Conservation (phyloP, 257 asterid genomes). For the Euphrasia confusa region DNA sequence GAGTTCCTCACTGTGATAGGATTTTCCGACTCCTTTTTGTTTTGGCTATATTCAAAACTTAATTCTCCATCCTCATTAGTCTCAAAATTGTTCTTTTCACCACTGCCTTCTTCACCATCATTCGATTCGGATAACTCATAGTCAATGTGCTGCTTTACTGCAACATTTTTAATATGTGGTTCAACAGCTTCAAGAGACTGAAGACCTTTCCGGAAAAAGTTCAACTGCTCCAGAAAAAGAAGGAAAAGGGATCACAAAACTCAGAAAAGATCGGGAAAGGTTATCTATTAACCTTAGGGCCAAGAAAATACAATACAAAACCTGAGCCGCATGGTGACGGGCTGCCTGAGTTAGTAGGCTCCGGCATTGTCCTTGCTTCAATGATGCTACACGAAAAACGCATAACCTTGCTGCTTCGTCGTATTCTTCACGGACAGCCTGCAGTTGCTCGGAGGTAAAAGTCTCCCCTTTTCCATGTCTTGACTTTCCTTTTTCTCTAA, state of each 20-base stretch:
- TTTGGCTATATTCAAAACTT: constrained; percentile 61
- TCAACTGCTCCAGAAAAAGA: constrained; percentile 48
- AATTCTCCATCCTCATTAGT: constrained; percentile 57
- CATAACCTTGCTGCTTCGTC: constrained; percentile 85
- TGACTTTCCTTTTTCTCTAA: constrained; percentile 60
- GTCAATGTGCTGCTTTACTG: constrained; percentile 79
- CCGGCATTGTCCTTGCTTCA: constrained; percentile 89
- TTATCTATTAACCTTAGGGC: constrained; percentile 5
- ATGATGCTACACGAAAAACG: constrained; percentile 85
- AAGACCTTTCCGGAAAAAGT: constrained; percentile 83
- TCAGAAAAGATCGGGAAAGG: constrained; percentile 6
- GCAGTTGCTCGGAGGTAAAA: constrained; percentile 62
- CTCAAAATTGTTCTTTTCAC: constrained; percentile 45
- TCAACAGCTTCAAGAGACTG: constrained; percentile 85
- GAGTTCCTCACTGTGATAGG: constrained; percentile 47
- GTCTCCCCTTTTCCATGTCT: constrained; percentile 77
- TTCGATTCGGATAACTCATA: constrained; percentile 54
- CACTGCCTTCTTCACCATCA: constrained; percentile 43
- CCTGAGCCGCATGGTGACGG: constrained; percentile 97
- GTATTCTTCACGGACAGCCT: constrained; percentile 79
- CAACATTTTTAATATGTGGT: constrained; percentile 61
- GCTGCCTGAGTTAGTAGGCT: constrained; percentile 90
- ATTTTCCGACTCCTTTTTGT: constrained; percentile 52
- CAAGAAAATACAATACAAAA: constrained; percentile 27
- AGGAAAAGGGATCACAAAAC: constrained; percentile 25